Evolutionary conservation across 495 filamentous ascomycete genomes (phyloP), one percentile per base, ranked within the genome.

Genomic region (Penicillium samsonianum): DNA sequence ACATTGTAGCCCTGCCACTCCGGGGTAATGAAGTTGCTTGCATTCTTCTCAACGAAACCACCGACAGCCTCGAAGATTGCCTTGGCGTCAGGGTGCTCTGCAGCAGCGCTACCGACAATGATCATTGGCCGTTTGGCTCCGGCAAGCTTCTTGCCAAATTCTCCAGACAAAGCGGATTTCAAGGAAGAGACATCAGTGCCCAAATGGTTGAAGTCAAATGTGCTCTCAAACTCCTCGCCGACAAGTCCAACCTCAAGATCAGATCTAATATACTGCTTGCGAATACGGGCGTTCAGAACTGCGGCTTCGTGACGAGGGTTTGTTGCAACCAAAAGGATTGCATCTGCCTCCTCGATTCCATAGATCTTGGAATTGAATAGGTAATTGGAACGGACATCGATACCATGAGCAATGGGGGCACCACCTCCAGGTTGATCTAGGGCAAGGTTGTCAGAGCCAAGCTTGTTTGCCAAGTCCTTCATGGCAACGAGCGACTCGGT

Each of bases 1-100:
- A 98, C 84, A 68, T 96, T 98, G 80, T 92, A 98, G 53, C 92
- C 94, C 73, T 96, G 93, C 91, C 95, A 98, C 63, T 96, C 91
- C 22, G 86, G 81, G 4, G 89, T 94, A 55, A 84, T 76, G 82
- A 98, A 96, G 76, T 88, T 96, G 63, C 80, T 74, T 49, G 90
- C 83, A 68, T 96, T 87, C 83, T 95, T 96, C 57, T 96, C 92
- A 46, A 98, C 86, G 65, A 96, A 98, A 63, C 77, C 67, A 30
- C 93, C 93, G 58, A 98, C 82, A 14, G 86, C 80, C 76, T 97
- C 92, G 73, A 91, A 97, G 64, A 97, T 90, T 40, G 90, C 85
- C 78, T 95, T 96, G 40, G 91, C 85, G 66, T 98, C 94, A 12
- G 83, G 62, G 73, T 97, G 91, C 70, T 98, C 94, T 30, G 87